Base-by-base conservation (phyloP, 805 yeast genomes). In the Babjeviella inositovora region DNA sequence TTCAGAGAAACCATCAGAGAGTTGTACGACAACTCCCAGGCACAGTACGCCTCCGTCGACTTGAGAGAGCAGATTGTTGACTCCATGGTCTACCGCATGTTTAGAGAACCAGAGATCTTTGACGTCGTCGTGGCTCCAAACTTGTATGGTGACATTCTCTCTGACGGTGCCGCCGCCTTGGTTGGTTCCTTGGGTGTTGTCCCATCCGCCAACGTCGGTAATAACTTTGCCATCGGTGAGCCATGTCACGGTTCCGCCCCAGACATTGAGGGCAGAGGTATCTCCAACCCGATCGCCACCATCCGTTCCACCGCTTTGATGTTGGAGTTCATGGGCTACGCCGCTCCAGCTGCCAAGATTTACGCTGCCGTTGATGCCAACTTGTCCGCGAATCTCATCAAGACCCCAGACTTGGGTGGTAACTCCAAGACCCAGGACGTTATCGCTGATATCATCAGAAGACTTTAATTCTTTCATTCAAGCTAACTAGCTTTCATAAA, bases 201-300 rank as follows among this genome's bases (percentile, higher is more conserved):
- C 27, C 97, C 98, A 41, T 76, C 93, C 25, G 97, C 97, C 30
- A 90, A 90, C 44, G 98, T 90, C 32, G 98, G 98, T 42, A 94
- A 84, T 46, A 55, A 63, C 47, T 87, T 90, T 45, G 96, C 92
- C 32, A 82, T 90, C 45, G 98, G 98, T 48, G 98, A 90, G 58
- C 98, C 98, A 45, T 85, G 96, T 47, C 98, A 90, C 56, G 98
- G 98, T 31, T 80, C 94, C 27, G 98, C 98, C 26, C 98, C 98
- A 27, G 98, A 90, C 50, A 90, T 90, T 36, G 94, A 85, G 47
- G 98, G 98, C 39, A 73, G 66, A 52, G 90, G 90, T 40, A 80
- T 82, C 39, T 68, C 95, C 25, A 87, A 87, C 66, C 98, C 98
- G 34, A 73, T 90, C 42, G 98, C 98, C 27, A 90, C 98, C 24